These are phyloP conservation scores for Aspergillus ostianus DNA, from an alignment of 495 filamentous ascomycete species.

Conservation along the genomic window DNA sequence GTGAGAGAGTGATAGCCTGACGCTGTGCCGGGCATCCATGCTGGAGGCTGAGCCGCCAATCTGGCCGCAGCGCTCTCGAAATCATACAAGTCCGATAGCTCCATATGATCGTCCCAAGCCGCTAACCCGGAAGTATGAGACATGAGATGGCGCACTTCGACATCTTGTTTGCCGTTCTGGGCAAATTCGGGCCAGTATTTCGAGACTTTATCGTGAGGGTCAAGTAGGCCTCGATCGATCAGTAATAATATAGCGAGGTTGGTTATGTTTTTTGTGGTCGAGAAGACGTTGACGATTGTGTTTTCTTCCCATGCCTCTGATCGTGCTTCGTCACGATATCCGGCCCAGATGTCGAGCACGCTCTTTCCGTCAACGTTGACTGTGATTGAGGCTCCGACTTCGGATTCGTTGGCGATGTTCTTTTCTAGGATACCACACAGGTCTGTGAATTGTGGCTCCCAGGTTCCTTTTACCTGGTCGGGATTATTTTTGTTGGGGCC, in stretches of 20 bases:
- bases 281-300: background rate
- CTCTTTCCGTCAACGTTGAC: background rate
- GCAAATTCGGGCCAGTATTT: background rate
- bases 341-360: background rate
- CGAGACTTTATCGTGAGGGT: background rate
- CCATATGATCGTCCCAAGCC: background rate
- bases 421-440: background rate
- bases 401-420: background rate
- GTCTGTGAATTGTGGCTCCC: background rate
- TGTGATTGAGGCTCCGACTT: background rate
- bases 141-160: background rate
- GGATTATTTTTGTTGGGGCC: background rate
- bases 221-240: background rate
- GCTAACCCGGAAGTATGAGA: background rate
- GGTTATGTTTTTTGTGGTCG: background rate
- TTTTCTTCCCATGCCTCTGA: background rate
- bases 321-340: conserved; percentile 1
- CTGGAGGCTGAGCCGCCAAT: background rate
- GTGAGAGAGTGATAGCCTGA: background rate
- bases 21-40: background rate
- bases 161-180: background rate
- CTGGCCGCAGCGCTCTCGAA: background rate
- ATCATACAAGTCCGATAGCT: background rate
- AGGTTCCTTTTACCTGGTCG: background rate
- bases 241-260: background rate